Conservation (phyloP, 108 stramenopile species). For the Cyclostephanos invisitatus region DNA sequence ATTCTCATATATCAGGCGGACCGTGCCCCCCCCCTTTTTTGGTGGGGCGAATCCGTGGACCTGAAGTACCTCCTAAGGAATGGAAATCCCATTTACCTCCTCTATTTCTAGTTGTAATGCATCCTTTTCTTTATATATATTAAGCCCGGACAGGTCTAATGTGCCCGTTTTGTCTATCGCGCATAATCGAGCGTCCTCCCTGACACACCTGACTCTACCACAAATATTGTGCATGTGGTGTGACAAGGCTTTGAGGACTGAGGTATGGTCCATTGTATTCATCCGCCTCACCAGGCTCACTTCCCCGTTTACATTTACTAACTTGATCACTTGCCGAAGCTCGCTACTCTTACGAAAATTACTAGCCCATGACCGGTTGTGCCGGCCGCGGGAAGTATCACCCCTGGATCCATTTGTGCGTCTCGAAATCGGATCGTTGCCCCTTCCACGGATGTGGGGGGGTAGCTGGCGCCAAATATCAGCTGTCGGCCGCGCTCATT, state of each 20-base stretch:
- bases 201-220: background rate
- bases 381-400: background rate
- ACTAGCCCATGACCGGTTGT: background rate
- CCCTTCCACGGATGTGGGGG: background rate
- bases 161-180: background rate
- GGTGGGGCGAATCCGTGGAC: too few relatives aligned
- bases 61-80: too few relatives aligned
- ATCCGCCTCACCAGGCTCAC: too few relatives aligned
- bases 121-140: too few relatives aligned
- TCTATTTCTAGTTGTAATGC: too few relatives aligned
- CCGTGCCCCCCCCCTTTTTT: too few relatives aligned
- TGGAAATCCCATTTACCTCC: too few relatives aligned
- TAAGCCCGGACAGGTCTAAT: background rate
- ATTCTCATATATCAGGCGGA: too few relatives aligned
- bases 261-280: too few relatives aligned
- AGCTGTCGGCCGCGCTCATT: background rate
- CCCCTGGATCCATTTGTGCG: background rate
- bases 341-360: too few relatives aligned
- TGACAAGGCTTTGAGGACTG: background rate
- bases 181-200: background rate
- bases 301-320: too few relatives aligned
- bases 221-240: background rate
- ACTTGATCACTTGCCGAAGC: too few relatives aligned
- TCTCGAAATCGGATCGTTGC: background rate
- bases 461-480: constrained; percentile 5